A percentile compares a stretch with the other conserved stretches of the same genome.
phyloP scores from a whole-genome alignment of 1,284 basidiomycete genomes.

The Sanghuangporus sanghuang region DNA sequence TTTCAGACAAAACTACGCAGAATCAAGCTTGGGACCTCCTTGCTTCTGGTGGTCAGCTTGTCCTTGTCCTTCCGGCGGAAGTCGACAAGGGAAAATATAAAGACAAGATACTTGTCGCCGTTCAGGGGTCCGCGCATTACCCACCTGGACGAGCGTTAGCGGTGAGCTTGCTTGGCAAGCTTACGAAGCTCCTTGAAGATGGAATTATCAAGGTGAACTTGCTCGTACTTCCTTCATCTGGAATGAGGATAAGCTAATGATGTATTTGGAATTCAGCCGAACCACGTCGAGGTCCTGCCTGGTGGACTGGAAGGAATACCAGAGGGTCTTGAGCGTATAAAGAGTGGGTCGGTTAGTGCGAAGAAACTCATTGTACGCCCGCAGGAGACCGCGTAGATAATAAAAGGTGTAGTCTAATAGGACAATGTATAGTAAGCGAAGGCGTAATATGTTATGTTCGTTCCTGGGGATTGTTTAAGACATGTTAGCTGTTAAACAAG shows the following conservation, averaged over 20 bases:
- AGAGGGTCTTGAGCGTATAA: slow-evolving; percentile 37
- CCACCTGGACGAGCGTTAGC: slow-evolving; percentile 1
- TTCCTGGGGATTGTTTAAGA: neutral
- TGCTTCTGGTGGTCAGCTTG: slow-evolving; percentile 17
- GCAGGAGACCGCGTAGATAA: slow-evolving; percentile 33
- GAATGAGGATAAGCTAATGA: neutral
- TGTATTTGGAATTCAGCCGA: slow-evolving; percentile 27
- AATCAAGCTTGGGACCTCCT: slow-evolving; percentile 19
- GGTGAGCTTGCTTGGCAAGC: slow-evolving; percentile 10
- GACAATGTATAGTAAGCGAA: neutral
- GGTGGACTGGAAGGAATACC: slow-evolving; percentile 41
- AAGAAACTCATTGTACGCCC: slow-evolving; percentile 46
- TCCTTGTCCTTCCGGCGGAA: slow-evolving; percentile 1
- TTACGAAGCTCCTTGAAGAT: slow-evolving; percentile 8
- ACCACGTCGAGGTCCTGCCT: slow-evolving; percentile 38
- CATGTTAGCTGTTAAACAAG: neutral
- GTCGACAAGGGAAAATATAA: slow-evolving; percentile 1
- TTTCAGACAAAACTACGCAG: slow-evolving; percentile 19
- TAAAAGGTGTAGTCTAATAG: neutral
- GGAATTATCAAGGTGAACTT: slow-evolving; percentile 5
- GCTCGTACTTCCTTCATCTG: neutral
- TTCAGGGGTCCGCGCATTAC: slow-evolving; percentile 3
- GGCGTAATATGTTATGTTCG: neutral
- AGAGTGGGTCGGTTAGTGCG: slow-evolving; percentile 38
- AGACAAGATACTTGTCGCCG: slow-evolving; percentile 2